Percentiles rank a stretch among this genome's conserved stretches.
Conservation (phyloP, 2,329 filamentous ascomycete species). For the Pleurostoma richardsiae region DNA sequence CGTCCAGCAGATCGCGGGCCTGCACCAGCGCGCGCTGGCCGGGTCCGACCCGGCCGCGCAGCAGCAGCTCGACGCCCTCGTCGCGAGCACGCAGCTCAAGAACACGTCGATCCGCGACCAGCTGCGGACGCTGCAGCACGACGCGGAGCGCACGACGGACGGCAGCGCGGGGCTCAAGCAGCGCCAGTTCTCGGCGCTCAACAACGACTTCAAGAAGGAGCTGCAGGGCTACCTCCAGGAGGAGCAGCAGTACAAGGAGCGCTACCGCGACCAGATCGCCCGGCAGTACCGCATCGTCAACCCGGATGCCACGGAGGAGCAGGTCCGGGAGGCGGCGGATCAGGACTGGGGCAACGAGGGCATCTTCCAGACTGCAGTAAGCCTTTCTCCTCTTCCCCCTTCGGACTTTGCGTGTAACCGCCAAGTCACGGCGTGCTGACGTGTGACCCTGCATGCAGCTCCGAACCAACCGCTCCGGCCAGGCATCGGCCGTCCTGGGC, state of each 20-base stretch:
- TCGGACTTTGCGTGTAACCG: background rate
- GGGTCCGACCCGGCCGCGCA: slow-evolving; percentile 54
- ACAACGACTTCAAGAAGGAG: slow-evolving; percentile 66
- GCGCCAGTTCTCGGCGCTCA: slow-evolving; percentile 64
- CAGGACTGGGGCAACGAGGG: slow-evolving; percentile 73
- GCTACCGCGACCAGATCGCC: slow-evolving; percentile 73
- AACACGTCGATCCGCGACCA: slow-evolving; percentile 75
- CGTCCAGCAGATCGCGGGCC: slow-evolving; percentile 61
- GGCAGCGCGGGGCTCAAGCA: slow-evolving; percentile 61
- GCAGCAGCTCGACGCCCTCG: slow-evolving; percentile 59
- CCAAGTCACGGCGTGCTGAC: background rate
- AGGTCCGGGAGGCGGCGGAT: slow-evolving; percentile 64
- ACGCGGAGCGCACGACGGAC: slow-evolving; percentile 60
- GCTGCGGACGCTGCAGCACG: slow-evolving; percentile 70
- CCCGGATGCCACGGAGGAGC: slow-evolving; percentile 69
- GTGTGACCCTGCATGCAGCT: slow-evolving; percentile 43
- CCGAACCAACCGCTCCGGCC: slow-evolving; percentile 67
- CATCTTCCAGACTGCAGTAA: slow-evolving; percentile 77
- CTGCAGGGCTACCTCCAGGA: slow-evolving; percentile 66
- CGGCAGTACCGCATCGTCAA: slow-evolving; percentile 80
- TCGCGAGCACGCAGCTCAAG: slow-evolving; percentile 65
- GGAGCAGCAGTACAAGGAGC: slow-evolving; percentile 64
- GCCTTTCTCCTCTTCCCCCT: slow-evolving; percentile 21
- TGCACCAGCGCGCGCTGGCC: slow-evolving; percentile 68
- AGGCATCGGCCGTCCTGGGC: slow-evolving; percentile 68